Percentiles rank a stretch among this genome's conserved stretches.
Evolutionary conservation across 768 basidiomycete species (phyloP).

Genomic region (Mycena metata): DNA sequence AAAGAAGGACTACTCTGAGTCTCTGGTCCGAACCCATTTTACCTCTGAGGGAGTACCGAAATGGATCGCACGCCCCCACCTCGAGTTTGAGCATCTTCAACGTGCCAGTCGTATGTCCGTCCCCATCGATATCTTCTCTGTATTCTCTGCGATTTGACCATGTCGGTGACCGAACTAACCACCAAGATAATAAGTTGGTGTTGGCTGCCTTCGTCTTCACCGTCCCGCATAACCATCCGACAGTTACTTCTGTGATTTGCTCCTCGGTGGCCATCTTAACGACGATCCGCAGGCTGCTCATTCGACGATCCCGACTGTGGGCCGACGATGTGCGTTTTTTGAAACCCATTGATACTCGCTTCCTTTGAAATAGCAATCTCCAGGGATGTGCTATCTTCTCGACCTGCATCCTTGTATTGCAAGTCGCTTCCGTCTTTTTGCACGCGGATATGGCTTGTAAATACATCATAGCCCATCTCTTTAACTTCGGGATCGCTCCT

Average conservation of each 20-base stretch:
- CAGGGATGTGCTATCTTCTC: conserved; percentile 23
- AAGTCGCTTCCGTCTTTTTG: conserved; percentile 21
- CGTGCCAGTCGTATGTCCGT: conserved; percentile 11
- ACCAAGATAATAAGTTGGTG: conserved; percentile 3
- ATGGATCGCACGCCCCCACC: conserved; percentile 19
- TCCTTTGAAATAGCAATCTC: not conserved
- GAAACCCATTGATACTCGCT: not conserved
- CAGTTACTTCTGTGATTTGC: conserved; percentile 51
- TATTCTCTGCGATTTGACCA: not conserved
- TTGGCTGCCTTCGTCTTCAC: too few relatives aligned
- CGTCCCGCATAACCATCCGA: not conserved
- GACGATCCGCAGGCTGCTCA: conserved; percentile 48
- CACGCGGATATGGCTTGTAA: conserved; percentile 18
- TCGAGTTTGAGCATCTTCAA: conserved; percentile 20
- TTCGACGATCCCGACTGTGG: conserved; percentile 50
- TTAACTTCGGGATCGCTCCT: conserved; percentile 5
- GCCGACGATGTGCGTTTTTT: conserved; percentile 53
- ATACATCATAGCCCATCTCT: not conserved
- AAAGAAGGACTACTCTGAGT: conserved; percentile 10
- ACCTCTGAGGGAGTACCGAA: conserved; percentile 19
- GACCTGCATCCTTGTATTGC: conserved; percentile 9
- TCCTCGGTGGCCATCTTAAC: conserved; percentile 49
- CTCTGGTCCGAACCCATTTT: conserved; percentile 9
- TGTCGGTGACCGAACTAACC: too few relatives aligned
- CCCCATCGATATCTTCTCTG: not conserved